phyloP scores from a whole-genome alignment of 345 rosid genomes.

The Conringia planisiliqua region DNA sequence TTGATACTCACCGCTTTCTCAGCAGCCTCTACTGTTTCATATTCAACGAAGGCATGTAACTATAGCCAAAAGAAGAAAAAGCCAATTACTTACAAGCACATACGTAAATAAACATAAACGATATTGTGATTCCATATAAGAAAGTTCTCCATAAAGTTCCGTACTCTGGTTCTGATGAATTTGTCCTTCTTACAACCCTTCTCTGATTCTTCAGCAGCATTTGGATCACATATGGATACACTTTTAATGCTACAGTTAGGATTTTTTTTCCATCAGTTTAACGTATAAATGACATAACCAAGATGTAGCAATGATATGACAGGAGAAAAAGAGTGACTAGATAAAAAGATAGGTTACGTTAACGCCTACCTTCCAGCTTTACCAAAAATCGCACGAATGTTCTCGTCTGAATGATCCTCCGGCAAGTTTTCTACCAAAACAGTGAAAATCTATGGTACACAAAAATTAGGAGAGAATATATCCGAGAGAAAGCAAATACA shows the following conservation, averaged over 20 bases:
- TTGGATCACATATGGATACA: constrained; percentile 54
- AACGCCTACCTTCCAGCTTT: constrained; percentile 72
- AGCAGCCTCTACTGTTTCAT: constrained; percentile 75
- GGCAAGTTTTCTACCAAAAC: constrained; percentile 96
- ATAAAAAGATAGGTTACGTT: not conserved
- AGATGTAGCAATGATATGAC: not conserved
- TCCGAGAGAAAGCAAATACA: not conserved
- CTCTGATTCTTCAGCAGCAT: constrained; percentile 51
- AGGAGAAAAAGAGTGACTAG: not conserved
- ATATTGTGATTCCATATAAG: not conserved
- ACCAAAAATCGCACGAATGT: constrained; percentile 57
- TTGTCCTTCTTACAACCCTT: constrained; percentile 52
- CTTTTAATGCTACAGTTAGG: constrained; percentile 61
- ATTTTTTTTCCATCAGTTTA: too few species aligned
- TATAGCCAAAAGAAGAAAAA: constrained; percentile 33
- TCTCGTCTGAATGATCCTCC: constrained; percentile 72
- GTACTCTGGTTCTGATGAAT: constrained; percentile 61
- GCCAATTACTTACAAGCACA: not conserved
- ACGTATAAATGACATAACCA: not conserved
- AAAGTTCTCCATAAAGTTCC: constrained; percentile 13
- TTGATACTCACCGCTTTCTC: constrained; percentile 76
- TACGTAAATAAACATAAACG: not conserved
- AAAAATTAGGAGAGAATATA: constrained; percentile 22
- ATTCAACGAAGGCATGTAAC: constrained; percentile 89
- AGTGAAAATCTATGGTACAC: constrained; percentile 54